Percentiles rank a stretch among this genome's conserved stretches.
phyloP scores from a whole-genome alignment of 495 filamentous ascomycete genomes.

The Ramalina intermedia region DNA sequence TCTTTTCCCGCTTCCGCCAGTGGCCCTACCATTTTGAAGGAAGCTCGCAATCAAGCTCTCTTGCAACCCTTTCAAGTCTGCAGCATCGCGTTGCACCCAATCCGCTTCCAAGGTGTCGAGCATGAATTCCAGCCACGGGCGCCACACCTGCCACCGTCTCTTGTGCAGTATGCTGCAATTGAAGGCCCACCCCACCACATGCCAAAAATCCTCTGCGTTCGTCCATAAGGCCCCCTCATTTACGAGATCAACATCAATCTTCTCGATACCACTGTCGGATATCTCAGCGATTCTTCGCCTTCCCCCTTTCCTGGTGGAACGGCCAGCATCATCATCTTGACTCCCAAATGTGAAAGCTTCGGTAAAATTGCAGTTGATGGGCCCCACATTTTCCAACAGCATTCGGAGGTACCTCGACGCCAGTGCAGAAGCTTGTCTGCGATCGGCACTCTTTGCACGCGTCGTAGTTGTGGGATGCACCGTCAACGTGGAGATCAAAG shows the following conservation, averaged over 20 bases:
- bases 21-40: constrained; percentile 23
- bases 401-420: constrained; percentile 46
- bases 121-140: constrained; percentile 66
- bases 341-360: constrained; percentile 39
- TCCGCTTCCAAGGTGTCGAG: constrained; percentile 64
- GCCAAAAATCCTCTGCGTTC: constrained; percentile 75
- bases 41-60: constrained; percentile 44
- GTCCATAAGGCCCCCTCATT: constrained; percentile 54
- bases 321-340: constrained; percentile 5
- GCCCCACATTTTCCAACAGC: constrained; percentile 35
- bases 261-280: constrained; percentile 13
- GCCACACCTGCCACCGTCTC: constrained; percentile 70
- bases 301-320: too few species aligned
- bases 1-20: constrained; percentile 30
- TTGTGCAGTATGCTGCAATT: constrained; percentile 66
- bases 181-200: constrained; percentile 81
- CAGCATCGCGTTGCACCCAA: constrained; percentile 40
- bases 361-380: constrained; percentile 30
- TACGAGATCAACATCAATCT: constrained; percentile 37
- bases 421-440: constrained; percentile 35
- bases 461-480: constrained; percentile 61
- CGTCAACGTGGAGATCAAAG: constrained; percentile 50
- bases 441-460: constrained; percentile 36
- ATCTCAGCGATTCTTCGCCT: background rate
- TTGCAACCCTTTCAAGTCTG: constrained; percentile 20